Conservation (phyloP, 1,284 basidiomycete genomes). For the Tilletia walkeri region DNA sequence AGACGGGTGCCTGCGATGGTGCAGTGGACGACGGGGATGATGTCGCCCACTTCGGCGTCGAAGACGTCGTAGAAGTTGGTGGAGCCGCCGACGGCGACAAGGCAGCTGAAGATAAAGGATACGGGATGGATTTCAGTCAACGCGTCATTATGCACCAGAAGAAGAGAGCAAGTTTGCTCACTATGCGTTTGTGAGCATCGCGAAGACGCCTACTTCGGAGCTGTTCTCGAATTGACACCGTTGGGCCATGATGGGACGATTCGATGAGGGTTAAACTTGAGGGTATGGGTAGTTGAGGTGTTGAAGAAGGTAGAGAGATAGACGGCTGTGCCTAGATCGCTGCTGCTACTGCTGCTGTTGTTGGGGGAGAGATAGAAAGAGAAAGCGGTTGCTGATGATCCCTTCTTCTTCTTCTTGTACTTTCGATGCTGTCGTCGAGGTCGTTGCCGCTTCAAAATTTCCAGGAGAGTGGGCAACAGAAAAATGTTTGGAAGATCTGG, state of each 20-base stretch:
- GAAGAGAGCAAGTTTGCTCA: conserved; percentile 2
- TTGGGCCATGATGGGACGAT: conserved; percentile 29
- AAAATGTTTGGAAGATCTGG: neutral
- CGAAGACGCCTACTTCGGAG: conserved; percentile 81
- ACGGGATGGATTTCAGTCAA: conserved; percentile 73
- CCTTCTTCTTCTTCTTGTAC: too few relatives aligned
- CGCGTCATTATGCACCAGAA: neutral
- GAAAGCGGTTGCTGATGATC: too few relatives aligned
- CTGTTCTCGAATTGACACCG: conserved; percentile 81
- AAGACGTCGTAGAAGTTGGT: conserved; percentile 98
- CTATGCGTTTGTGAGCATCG: conserved; percentile 80
- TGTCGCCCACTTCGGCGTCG: conserved; percentile 87
- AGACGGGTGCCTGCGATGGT: conserved; percentile 94
- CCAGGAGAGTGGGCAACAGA: too few relatives aligned
- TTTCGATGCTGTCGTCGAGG: too few relatives aligned
- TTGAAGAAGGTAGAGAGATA: too few relatives aligned
- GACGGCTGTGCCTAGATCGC: too few relatives aligned
- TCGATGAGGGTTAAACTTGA: too few relatives aligned
- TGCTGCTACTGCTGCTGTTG: too few relatives aligned
- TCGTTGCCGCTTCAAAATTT: too few relatives aligned
- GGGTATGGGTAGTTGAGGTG: too few relatives aligned
- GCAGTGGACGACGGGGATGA: conserved; percentile 94
- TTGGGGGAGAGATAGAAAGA: too few relatives aligned
- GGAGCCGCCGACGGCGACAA: conserved; percentile 81
- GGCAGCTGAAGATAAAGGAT: conserved; percentile 25